A percentile compares a stretch with the other conserved stretches of the same genome.
Conservation (phyloP, 495 filamentous ascomycete species). For the Acidiella bohemica region DNA sequence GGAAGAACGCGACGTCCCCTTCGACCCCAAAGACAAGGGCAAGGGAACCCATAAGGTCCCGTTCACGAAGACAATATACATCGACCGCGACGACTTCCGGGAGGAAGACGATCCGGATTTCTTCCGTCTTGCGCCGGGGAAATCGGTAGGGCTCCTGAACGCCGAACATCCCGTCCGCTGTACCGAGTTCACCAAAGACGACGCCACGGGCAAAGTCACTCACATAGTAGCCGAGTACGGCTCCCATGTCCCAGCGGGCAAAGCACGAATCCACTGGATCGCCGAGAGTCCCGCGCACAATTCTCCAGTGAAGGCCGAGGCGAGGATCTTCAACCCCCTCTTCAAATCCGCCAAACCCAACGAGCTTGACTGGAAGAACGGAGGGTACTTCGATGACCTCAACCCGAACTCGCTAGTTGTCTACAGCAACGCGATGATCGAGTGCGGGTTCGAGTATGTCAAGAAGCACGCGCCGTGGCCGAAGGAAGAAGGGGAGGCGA, state of each 20-base stretch:
- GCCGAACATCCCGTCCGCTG: conserved; percentile 73
- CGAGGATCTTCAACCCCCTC: conserved; percentile 64
- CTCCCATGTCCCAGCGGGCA: conserved; percentile 34
- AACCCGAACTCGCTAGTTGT: conserved; percentile 74
- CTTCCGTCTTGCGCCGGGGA: conserved; percentile 86
- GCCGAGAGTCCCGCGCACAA: conserved; percentile 41
- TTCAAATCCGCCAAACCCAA: conserved; percentile 75
- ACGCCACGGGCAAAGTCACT: conserved; percentile 50
- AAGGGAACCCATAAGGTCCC: conserved; percentile 43
- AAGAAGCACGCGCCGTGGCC: conserved; percentile 67
- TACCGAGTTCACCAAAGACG: conserved; percentile 59
- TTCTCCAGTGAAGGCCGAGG: conserved; percentile 60
- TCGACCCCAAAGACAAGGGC: conserved; percentile 57
- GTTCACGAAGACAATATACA: conserved; percentile 78
- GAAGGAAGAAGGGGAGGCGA: conserved; percentile 38
- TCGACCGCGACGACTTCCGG: conserved; percentile 85
- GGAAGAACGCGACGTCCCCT: conserved; percentile 51
- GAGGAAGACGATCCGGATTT: conserved; percentile 68
- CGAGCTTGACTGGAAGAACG: conserved; percentile 44
- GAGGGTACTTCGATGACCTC: conserved; percentile 70
- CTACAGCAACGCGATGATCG: conserved; percentile 64
- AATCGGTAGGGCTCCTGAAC: conserved; percentile 77
- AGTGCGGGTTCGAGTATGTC: conserved; percentile 75
- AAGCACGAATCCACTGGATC: conserved; percentile 94
- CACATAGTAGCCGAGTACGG: conserved; percentile 47